Evolutionary conservation across 495 filamentous ascomycete species (phyloP).

Genomic region (Paragyromitra xinjiangensis): DNA sequence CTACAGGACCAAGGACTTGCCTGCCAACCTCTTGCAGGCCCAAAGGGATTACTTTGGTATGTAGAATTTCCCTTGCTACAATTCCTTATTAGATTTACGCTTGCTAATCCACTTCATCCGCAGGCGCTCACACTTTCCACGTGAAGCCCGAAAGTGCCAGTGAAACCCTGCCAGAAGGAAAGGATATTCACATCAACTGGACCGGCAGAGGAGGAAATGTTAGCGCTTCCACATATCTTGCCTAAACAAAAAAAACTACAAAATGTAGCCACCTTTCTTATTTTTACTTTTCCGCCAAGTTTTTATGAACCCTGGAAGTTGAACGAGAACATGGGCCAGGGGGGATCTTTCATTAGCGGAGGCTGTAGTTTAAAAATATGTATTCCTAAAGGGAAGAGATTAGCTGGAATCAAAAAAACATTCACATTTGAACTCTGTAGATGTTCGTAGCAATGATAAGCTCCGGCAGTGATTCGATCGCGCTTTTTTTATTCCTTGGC

Average conservation of each 20-base stretch:
- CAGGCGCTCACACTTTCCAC: conserved; percentile 93
- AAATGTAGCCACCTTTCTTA: conserved; percentile 11
- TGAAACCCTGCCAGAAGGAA: conserved; percentile 81
- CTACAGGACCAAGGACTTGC: conserved; percentile 92
- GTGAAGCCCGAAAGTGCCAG: conserved; percentile 92
- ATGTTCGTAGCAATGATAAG: background rate
- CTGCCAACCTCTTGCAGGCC: conserved; percentile 96
- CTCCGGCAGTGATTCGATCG: background rate
- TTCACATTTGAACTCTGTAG: background rate
- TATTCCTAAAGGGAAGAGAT: conserved; percentile 1
- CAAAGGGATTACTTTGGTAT: conserved; percentile 94
- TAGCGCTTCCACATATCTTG: conserved; percentile 95
- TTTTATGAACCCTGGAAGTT: conserved; percentile 16
- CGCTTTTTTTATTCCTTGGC: conserved; percentile 17
- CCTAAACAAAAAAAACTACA: conserved; percentile 66
- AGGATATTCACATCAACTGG: conserved; percentile 99
- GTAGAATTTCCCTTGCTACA: background rate
- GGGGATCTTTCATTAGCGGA: conserved; percentile 19
- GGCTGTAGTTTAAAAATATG: conserved; percentile 44
- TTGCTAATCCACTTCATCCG: conserved; percentile 5
- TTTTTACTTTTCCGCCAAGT: conserved; percentile 12
- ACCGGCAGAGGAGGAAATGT: conserved; percentile 97
- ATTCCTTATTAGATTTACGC: background rate
- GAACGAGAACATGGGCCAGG: background rate
- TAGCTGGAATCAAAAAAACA: conserved; percentile 6